Evolutionary conservation across 805 yeast genomes (phyloP).

Genomic region (Schwanniomyces occidentalis): DNA sequence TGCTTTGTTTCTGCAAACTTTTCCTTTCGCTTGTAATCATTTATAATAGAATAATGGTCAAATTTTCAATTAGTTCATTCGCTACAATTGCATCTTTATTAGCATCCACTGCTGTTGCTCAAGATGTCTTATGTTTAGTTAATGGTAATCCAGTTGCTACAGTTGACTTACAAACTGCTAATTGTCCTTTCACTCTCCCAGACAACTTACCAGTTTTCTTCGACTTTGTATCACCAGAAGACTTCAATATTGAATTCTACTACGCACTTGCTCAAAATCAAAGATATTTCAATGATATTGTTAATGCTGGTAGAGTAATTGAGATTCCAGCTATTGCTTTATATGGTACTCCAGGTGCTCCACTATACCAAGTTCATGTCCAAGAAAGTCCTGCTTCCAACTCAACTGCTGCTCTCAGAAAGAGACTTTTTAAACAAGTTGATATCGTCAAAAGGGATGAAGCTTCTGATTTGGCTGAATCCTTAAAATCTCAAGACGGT

Average conservation of each 20-base stretch:
- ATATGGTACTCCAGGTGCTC: constrained; percentile 20
- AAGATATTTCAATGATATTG: constrained; percentile 37
- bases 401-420: constrained; percentile 43
- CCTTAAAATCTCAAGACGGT: constrained; percentile 27
- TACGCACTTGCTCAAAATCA: constrained; percentile 23
- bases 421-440: constrained; percentile 31
- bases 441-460: constrained; percentile 32
- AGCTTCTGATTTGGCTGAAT: constrained; percentile 20
- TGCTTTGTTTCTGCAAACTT: too few relatives aligned
- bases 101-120: constrained; percentile 27
- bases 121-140: constrained; percentile 38
- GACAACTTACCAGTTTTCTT: constrained; percentile 21
- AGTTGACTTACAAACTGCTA: constrained; percentile 42
- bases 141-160: constrained; percentile 32
- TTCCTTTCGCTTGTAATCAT: too few relatives aligned
- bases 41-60: constrained; percentile 16
- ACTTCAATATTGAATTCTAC: constrained; percentile 37
- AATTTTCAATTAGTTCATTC: constrained; percentile 9
- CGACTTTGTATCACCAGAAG: constrained; percentile 25
- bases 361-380: constrained; percentile 30
- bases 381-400: constrained; percentile 30
- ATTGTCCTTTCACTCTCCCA: constrained; percentile 40
- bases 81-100: constrained; percentile 16
- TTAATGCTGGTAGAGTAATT: constrained; percentile 33
- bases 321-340: constrained; percentile 31